A percentile compares a stretch with the other conserved stretches of the same genome.
Conservation (phyloP, 768 basidiomycete genomes). For the Pisolithus orientalis region DNA sequence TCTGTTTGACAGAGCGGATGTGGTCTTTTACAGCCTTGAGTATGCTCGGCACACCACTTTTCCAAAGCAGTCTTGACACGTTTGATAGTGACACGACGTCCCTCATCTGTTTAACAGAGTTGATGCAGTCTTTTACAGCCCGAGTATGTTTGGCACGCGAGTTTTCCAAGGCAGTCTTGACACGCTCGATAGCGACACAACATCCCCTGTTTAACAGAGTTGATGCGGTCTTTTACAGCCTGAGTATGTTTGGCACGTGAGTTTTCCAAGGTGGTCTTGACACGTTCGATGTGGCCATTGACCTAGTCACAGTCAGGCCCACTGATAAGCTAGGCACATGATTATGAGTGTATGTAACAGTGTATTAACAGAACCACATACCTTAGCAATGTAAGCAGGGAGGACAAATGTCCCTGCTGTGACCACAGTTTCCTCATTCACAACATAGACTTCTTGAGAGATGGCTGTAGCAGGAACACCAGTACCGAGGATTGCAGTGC, state of each 20-base stretch:
- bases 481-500: too few relatives aligned
- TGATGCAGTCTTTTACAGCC: too few relatives aligned
- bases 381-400: slow-evolving; percentile 77
- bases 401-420: slow-evolving; percentile 80
- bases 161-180: too few relatives aligned
- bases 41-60: too few relatives aligned
- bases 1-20: too few relatives aligned
- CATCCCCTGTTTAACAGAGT: slow-evolving; percentile 86
- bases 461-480: slow-evolving; percentile 53
- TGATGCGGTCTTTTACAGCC: slow-evolving; percentile 90
- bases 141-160: too few relatives aligned
- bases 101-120: slow-evolving; percentile 81
- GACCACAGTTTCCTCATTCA: slow-evolving; percentile 94
- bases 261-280: slow-evolving; percentile 73
- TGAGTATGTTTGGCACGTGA: slow-evolving; percentile 88
- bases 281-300: slow-evolving; percentile 75
- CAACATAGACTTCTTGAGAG: slow-evolving; percentile 94
- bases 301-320: slow-evolving; percentile 94
- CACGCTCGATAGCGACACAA: slow-evolving; percentile 86
- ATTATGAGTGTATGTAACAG: slow-evolving; percentile 9
- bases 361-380: slow-evolving; percentile 27
- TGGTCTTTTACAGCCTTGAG: too few relatives aligned
- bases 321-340: slow-evolving; percentile 50
- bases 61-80: too few relatives aligned
- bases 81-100: slow-evolving; percentile 91